Base-by-base conservation (phyloP, 2,329 filamentous ascomycete species). In the Colletotrichum limetticola region DNA sequence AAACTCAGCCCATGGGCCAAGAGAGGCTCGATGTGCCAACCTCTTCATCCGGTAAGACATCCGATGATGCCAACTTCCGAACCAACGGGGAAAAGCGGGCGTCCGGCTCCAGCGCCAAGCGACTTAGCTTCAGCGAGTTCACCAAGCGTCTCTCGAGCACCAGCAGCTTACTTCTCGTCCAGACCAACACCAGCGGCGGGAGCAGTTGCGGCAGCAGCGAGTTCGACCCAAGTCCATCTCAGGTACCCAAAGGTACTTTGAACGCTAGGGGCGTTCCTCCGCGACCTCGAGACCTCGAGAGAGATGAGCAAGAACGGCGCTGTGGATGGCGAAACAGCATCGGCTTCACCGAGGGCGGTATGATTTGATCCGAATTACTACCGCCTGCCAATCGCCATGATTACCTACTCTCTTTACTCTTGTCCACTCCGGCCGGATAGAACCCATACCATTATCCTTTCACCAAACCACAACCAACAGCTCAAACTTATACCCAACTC, bases 101-200 rank as follows among this genome's bases (percentile, higher is more conserved):
- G 60, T 91, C 89, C 32, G 83, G 83, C 53, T 87, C 86, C 12
- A 90, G 87, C 78, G 82, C 83, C 59, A 91, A 91, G 82, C 85
- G 88, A 72, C 85, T 90, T 68, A 91, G 88, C 82, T 90, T 92
- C 75, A 88, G 86, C 76, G 90, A 92, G 66, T 90, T 91, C 74
- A 88, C 89, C 59, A 90, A 89, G 78, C 84, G 89, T 74, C 79
- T 92, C 66, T 91, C 89, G 76, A 91, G 87, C 78, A 91, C 89
- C 64, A 91, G 88, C 78, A 91, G 87, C 79, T 81, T 91, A 78
- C 83, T 92, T 66, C 83, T 91, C 58, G 85, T 90, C 68, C 88
- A 91, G 82, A 88, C 88, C 73, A 90, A 90, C 78, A 83, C 84
- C 72, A 86, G 85, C 73, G 81, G 81, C 71, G 81, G 81, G 74